Percentiles rank a stretch among this genome's conserved stretches.
Conservation (phyloP, 169 alveolate species). For the Theileria equi region DNA sequence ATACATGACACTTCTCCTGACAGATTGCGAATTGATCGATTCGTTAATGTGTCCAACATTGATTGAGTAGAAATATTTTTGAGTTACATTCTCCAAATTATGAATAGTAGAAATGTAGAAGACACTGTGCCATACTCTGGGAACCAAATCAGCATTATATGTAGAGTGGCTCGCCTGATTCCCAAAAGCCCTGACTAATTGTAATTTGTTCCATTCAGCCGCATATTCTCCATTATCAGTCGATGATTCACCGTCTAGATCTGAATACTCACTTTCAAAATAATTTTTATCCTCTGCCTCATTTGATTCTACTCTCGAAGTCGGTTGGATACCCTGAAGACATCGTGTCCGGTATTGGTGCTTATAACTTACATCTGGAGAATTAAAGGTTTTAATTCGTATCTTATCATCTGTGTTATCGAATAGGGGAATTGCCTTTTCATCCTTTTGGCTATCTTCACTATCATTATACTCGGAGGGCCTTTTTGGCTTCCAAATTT, state of each 20-base stretch:
- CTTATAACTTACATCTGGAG: too few species aligned
- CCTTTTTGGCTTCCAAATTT: background rate
- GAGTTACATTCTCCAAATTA: constrained; percentile 54
- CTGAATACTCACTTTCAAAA: constrained; percentile 32
- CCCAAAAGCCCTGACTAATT: constrained; percentile 22
- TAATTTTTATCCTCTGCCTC: constrained; percentile 8
- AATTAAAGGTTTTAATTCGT: too few species aligned
- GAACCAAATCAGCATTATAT: constrained; percentile 10
- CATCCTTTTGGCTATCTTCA: background rate
- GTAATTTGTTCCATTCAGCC: constrained; percentile 36
- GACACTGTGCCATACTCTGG: constrained; percentile 58
- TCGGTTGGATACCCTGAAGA: too few species aligned
- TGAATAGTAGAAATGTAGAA: constrained; percentile 61
- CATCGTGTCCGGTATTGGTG: too few species aligned
- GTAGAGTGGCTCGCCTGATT: constrained; percentile 6
- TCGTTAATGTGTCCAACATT: constrained; percentile 43
- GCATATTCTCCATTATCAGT: constrained; percentile 14
- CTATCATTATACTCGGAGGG: background rate
- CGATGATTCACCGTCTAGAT: background rate
- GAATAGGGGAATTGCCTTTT: background rate
- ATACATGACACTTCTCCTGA: constrained; percentile 58
- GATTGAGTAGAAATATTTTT: constrained; percentile 53
- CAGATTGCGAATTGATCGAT: constrained; percentile 5
- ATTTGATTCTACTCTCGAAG: background rate
- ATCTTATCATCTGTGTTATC: background rate